Percentiles rank a stretch among this genome's conserved stretches.
phyloP scores from a whole-genome alignment of 1,139 yeast genomes.

The Chernovozyma aurita region DNA sequence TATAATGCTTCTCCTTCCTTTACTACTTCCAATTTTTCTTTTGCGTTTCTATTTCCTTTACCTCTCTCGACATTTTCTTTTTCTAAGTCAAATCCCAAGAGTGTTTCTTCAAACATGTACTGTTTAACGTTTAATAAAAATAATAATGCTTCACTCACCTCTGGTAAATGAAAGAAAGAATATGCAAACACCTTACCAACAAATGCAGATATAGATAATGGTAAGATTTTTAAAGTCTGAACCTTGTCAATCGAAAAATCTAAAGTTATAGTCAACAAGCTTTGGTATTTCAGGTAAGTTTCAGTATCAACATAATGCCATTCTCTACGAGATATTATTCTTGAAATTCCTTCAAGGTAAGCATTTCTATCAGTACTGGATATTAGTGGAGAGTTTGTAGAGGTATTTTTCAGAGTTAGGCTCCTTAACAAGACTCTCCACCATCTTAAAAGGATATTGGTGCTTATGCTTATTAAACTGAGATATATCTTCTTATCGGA shows the following conservation, averaged over 20 bases:
- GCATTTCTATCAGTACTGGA: constrained; percentile 56
- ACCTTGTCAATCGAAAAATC: constrained; percentile 49
- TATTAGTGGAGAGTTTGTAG: constrained; percentile 6
- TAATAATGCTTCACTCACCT: constrained; percentile 59
- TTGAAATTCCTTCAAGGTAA: constrained; percentile 67
- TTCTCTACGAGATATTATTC: constrained; percentile 60
- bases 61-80: background rate
- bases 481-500: constrained; percentile 21
- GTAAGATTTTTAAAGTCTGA: constrained; percentile 49
- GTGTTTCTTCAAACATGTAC: constrained; percentile 21
- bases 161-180: constrained; percentile 55
- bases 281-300: constrained; percentile 21
- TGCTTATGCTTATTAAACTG: constrained; percentile 32
- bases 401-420: constrained; percentile 20
- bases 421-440: constrained; percentile 56
- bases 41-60: background rate
- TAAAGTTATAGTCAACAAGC: constrained; percentile 48
- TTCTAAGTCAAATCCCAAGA: background rate
- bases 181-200: constrained; percentile 78
- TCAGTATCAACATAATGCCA: constrained; percentile 42
- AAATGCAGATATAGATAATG: constrained; percentile 64
- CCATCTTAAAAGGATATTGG: constrained; percentile 54
- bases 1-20: background rate
- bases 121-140: constrained; percentile 57
- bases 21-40: background rate